Conservation (phyloP, 768 basidiomycete genomes). For the Hypholoma sublateritium region DNA sequence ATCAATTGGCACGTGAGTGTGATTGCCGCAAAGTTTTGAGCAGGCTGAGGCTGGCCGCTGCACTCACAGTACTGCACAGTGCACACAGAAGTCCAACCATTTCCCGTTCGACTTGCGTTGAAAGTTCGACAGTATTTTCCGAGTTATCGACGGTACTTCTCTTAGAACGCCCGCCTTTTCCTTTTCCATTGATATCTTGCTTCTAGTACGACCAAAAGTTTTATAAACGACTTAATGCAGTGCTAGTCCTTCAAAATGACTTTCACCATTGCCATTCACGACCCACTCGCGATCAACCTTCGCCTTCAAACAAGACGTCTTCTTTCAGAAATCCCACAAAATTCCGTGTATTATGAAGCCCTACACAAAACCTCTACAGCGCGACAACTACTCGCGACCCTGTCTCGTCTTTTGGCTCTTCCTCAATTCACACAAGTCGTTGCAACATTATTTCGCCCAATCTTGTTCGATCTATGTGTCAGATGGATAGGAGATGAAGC, state of each 20-base stretch:
- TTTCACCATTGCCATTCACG: constrained; percentile 35
- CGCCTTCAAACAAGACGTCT: constrained; percentile 50
- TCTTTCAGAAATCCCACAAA: constrained; percentile 40
- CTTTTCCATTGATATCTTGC: not conserved
- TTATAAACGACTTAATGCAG: constrained; percentile 7
- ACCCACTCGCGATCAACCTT: constrained; percentile 64
- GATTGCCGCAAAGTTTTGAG: not conserved
- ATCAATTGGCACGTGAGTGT: not conserved
- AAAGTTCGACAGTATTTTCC: not conserved
- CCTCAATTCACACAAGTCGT: constrained; percentile 66
- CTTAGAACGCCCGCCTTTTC: not conserved
- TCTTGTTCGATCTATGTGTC: constrained; percentile 78
- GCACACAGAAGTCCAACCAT: not conserved
- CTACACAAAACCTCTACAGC: constrained; percentile 41
- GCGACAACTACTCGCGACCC: constrained; percentile 43
- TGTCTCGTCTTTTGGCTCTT: constrained; percentile 60
- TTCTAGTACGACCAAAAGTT: not conserved
- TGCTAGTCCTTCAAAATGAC: constrained; percentile 21
- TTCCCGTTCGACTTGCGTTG: not conserved
- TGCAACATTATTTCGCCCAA: constrained; percentile 68
- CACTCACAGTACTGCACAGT: not conserved
- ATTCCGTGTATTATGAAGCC: constrained; percentile 36
- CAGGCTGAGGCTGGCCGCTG: not conserved
- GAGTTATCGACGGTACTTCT: not conserved
- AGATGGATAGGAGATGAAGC: constrained; percentile 65